Base-by-base conservation (phyloP, 495 filamentous ascomycete species). In the Penicillium samsonianum region DNA sequence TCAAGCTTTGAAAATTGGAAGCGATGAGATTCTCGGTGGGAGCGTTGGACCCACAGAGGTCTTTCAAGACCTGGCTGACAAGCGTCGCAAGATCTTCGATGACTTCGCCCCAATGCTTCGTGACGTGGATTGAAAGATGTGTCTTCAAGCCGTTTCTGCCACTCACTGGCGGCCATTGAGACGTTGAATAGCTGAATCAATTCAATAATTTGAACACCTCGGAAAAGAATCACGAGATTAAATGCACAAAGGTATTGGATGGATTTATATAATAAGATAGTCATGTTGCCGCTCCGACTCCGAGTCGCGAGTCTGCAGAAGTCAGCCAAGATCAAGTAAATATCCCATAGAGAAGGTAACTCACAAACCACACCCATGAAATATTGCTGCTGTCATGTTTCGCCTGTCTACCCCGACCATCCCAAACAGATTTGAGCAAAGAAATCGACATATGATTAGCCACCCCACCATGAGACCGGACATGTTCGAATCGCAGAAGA, bases 1-100 rank as follows among this genome's bases (percentile, higher is more conserved):
- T 69, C 63, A 67, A 16, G 80, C 73, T 10, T 58, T 90, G 49
- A 58, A 66, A 22, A 59, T 65, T 5, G 82, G 82, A 4, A 75
- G 81, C 14, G 85, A 84, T 37, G 64, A 76, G 43, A 63, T 77
- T 7, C 14, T 61, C 11, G 58, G 79, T 1, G 73, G 74, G 2
- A 50, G 58, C 2, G 46, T 75, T 42, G 67, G 65, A 28, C 53
- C 64, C 16, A 20, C 25, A 3, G 72, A 77, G n/a, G 42, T 50
- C 1, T 78, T 77, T 45, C 33, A 68, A 8, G 65, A 65, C 8
- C 58, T 80, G 51, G 49, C 73, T 6, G 57, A 70, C 7, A 75
- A 74, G 54, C 63, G 73, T 20, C 67, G 71, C 20, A 51, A n/a
- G 22, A 38, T 54, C 4, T 77, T 74, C 63, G 59, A 72, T 20